Conservation (phyloP, 75 land plant species). For the Cunninghamia lanceolata region DNA sequence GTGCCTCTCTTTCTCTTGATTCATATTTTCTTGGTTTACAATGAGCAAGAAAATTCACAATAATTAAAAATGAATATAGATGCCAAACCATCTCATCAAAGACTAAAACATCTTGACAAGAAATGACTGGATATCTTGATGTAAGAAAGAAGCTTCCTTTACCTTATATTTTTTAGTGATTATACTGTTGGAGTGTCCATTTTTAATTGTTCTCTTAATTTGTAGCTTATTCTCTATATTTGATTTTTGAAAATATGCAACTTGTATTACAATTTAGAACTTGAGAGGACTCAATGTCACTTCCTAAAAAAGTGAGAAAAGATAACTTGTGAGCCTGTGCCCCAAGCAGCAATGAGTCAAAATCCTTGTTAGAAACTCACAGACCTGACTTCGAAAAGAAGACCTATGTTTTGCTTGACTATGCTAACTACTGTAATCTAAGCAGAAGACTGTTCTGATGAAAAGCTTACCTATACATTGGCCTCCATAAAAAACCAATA, state of each 20-base stretch:
- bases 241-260: not conserved
- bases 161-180: not conserved
- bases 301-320: not conserved
- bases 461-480: not conserved
- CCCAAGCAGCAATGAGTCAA: not conserved
- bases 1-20: not conserved
- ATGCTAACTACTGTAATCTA: not conserved
- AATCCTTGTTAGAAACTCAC: not conserved
- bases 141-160: not conserved
- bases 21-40: not conserved
- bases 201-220: not conserved
- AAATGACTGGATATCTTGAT: not conserved
- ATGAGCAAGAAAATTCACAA: not conserved
- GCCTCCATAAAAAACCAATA: not conserved
- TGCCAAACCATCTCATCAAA: not conserved
- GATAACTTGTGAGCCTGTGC: not conserved
- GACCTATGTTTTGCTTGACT: not conserved
- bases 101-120: not conserved
- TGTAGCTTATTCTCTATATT: not conserved
- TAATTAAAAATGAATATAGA: not conserved
- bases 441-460: not conserved
- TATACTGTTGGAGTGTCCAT: not conserved
- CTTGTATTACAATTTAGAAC: not conserved
- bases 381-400: not conserved
- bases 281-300: not conserved